These are phyloP conservation scores for Meira nashicola DNA, from an alignment of 1,284 basidiomycete genomes.

Conservation along the genomic window DNA sequence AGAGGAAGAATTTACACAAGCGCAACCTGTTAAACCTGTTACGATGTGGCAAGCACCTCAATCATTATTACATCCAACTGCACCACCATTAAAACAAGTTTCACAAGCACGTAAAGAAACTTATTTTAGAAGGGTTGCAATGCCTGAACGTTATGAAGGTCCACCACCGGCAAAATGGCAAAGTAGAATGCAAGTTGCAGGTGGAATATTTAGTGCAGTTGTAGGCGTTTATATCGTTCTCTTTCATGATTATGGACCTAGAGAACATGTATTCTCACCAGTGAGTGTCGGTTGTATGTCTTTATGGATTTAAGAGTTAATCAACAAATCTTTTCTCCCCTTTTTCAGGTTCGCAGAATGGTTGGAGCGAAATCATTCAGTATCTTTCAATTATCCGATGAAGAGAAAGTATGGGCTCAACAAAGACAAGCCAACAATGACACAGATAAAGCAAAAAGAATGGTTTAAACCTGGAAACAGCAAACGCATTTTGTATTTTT, in stretches of 20 bases:
- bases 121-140: conserved; percentile 10
- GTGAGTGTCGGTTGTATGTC: conserved; percentile 6
- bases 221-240: conserved; percentile 4
- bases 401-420: conserved; percentile 5
- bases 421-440: no score
- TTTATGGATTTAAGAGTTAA: neutral
- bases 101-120: neutral
- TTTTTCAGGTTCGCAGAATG: neutral
- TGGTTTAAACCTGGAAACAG: no score
- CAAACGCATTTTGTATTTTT: no score
- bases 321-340: neutral
- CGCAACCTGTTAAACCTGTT: neutral
- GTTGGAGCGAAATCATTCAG: neutral
- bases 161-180: conserved; percentile 6
- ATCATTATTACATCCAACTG: conserved; percentile 5
- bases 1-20: neutral
- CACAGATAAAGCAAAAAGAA: no score
- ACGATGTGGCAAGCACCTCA: conserved; percentile 12
- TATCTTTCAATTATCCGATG: conserved; percentile 1
- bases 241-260: conserved; percentile 5
- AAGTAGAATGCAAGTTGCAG: neutral
- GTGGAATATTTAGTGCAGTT: neutral
- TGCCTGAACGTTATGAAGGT: neutral
- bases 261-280: conserved; percentile 10
- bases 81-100: neutral